Evolutionary conservation across 2,329 filamentous ascomycete genomes (phyloP).

Genomic region (Eutypella sp.): DNA sequence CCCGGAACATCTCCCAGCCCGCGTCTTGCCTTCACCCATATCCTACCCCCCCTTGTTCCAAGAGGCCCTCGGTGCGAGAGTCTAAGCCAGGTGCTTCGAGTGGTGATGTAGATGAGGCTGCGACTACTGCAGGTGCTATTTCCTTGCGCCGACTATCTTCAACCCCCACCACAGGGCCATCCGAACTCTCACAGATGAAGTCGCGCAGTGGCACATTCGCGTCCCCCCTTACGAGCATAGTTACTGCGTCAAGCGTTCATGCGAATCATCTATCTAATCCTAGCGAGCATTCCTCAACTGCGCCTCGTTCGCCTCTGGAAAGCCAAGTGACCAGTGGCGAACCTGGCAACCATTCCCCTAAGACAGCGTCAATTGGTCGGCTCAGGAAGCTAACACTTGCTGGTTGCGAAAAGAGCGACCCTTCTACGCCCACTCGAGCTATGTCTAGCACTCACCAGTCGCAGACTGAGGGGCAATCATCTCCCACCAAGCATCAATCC

Average conservation of each 20-base stretch:
- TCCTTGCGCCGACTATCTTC: constrained; percentile 28
- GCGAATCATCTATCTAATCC: constrained; percentile 68
- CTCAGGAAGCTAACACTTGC: constrained; percentile 86
- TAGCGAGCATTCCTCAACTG: constrained; percentile 48
- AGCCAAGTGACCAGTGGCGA: constrained; percentile 31
- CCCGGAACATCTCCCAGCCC: constrained; percentile 22
- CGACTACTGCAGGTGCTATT: constrained; percentile 27
- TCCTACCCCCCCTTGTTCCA: constrained; percentile 54
- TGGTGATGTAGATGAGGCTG: constrained; percentile 34
- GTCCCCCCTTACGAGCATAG: constrained; percentile 59
- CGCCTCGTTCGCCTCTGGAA: constrained; percentile 47
- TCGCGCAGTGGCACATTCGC: constrained; percentile 41
- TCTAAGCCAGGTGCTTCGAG: constrained; percentile 36
- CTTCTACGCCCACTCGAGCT: constrained; percentile 83
- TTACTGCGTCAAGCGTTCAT: constrained; percentile 58
- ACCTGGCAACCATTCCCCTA: constrained; percentile 33
- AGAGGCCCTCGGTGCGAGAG: constrained; percentile 39
- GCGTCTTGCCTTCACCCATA: constrained; percentile 38
- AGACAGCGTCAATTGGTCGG: constrained; percentile 62
- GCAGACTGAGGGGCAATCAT: constrained; percentile 32
- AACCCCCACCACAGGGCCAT: constrained; percentile 38
- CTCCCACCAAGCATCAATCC: constrained; percentile 24
- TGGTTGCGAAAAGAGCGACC: constrained; percentile 80
- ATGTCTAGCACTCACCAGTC: constrained; percentile 60
- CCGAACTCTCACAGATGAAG: constrained; percentile 37